Base-by-base conservation (phyloP, 2,329 filamentous ascomycete species). In the Ramularia collo-cygni region DNA sequence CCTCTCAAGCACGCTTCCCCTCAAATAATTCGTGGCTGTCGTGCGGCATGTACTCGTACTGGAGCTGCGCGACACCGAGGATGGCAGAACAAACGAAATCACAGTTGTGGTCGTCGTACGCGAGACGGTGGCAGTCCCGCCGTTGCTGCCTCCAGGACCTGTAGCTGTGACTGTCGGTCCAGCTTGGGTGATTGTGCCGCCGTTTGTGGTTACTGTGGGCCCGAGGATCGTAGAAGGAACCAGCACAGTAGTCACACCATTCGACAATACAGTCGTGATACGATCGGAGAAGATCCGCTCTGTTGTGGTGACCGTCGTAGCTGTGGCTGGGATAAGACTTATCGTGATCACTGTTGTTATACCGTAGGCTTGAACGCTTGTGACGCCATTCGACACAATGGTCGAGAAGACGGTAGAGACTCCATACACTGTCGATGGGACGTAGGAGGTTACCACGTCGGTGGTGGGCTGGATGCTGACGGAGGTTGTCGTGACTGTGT, bases 1-100 rank as follows among this genome's bases (percentile, higher is more conserved):
- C 38, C 37, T 45, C 27, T 28, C 17, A 0, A 38, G 43, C 15
- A 38, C 15, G 33, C 35, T 19, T 1, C 48, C 48, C 17, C 55
- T 55, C 29, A 57, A 43, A 37, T 59, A 58, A 26, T 57, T 56
- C 4, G 56, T 58, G 15, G 49, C 40, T 18, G 51, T 52, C 9
- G 50, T 57, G 16, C 55, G 38, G 35, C 55, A 58, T 4, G 54
- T 52, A 27, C 51, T 57, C 4, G 32, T 46, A 10, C 36, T 39
- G 21, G 21, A 6, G 21, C 21, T 24, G n/a, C 44, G 47, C 10
- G 24, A 34, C 28, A 40, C 53, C 16, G 37, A 43, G 4, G 44
- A 19, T 15, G 40, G 19, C 7, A 38, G 18, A n/a, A 42, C 42
- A 30, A 42, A 46, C 10, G 28, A 21, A 28, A 41, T 39, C 8